phyloP scores from a whole-genome alignment of 495 filamentous ascomycete genomes.

The Parachaetomium inaequale region DNA sequence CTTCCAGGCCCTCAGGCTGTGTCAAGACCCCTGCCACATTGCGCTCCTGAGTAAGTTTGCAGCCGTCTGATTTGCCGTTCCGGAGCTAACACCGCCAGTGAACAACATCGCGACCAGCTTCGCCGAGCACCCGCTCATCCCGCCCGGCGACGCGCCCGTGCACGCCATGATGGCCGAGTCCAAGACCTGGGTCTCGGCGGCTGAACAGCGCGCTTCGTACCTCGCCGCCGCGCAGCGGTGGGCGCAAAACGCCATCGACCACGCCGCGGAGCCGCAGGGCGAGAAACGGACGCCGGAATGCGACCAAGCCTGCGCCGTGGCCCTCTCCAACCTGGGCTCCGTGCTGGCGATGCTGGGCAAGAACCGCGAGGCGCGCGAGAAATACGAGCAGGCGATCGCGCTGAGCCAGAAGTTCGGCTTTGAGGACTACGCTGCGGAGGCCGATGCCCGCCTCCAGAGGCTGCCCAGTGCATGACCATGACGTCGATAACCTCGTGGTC shows the following conservation, averaged over 20 bases:
- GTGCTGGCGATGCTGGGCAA: conserved; percentile 70
- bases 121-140: conserved; percentile 56
- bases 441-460: conserved; percentile 50
- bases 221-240: conserved; percentile 63
- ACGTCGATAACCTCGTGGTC: conserved; percentile 24
- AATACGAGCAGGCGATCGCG: conserved; percentile 60
- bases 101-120: conserved; percentile 67
- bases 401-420: conserved; percentile 62
- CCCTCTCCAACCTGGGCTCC: conserved; percentile 82
- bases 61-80: neutral
- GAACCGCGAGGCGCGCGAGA: conserved; percentile 56
- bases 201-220: conserved; percentile 48
- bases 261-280: conserved; percentile 46
- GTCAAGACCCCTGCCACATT: conserved; percentile 60
- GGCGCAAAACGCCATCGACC: conserved; percentile 68
- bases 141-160: conserved; percentile 35
- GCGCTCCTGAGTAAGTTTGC: conserved; percentile 62
- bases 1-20: conserved; percentile 74
- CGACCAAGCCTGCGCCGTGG: conserved; percentile 76
- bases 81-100: conserved; percentile 44
- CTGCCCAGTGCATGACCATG: conserved; percentile 44
- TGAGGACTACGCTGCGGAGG: conserved; percentile 58
- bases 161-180: conserved; percentile 29
- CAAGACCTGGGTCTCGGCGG: conserved; percentile 28
- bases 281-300: conserved; percentile 72